Percentiles rank a stretch among this genome's conserved stretches.
Conservation (phyloP, 108 stramenopile genomes). For the Fragilaria radians region DNA sequence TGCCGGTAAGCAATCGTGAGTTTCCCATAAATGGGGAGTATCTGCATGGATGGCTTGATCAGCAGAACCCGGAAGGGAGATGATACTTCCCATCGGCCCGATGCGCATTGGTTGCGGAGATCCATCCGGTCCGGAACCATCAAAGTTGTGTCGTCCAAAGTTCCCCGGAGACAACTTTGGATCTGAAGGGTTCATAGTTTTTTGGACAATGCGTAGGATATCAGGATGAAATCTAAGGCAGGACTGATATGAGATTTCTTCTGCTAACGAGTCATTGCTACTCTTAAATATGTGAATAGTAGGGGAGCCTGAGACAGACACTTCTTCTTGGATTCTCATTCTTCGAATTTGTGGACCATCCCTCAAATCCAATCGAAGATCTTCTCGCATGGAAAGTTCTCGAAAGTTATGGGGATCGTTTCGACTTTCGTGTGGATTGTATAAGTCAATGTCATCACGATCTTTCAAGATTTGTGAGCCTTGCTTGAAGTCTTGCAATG, state of each 20-base stretch:
- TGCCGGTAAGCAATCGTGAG: conserved; percentile 54
- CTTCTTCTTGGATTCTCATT: conserved; percentile 15
- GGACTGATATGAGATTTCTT: not conserved
- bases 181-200: conserved; percentile 55
- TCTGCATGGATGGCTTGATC: conserved; percentile 90
- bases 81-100: conserved; percentile 75
- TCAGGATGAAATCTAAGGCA: conserved; percentile 52
- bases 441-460: conserved; percentile 46
- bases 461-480: conserved; percentile 42
- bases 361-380: conserved; percentile 71
- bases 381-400: conserved; percentile 86
- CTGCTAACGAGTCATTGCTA: not conserved
- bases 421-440: conserved; percentile 36
- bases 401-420: conserved; percentile 58
- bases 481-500: conserved; percentile 44
- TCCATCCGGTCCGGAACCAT: conserved; percentile 77
- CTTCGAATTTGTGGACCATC: conserved; percentile 46
- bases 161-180: conserved; percentile 47
- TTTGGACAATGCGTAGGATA: conserved; percentile 49
- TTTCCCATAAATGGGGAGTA: conserved; percentile 80
- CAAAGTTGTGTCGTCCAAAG: conserved; percentile 82
- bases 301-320: not conserved
- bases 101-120: conserved; percentile 59
- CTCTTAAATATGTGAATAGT: not conserved
- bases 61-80: conserved; percentile 66